Evolutionary conservation across 768 basidiomycete genomes (phyloP).

Genomic region (Tremella yokohamensis): DNA sequence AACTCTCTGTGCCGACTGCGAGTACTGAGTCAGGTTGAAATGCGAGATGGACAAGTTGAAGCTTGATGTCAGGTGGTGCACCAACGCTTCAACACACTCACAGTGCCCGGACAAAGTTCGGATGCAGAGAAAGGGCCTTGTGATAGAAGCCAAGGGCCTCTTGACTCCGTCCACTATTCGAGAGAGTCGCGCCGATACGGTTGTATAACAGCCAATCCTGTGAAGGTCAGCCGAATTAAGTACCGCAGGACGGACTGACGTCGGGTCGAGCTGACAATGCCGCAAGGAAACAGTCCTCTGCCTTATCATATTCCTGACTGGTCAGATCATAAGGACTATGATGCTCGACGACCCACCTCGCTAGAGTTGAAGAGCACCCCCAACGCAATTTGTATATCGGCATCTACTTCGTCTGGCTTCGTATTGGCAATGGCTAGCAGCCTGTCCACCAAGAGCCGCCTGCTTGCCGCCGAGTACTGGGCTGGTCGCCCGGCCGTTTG

Average conservation of each 20-base stretch:
- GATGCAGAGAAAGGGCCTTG: constrained; percentile 81
- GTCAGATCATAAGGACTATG: neutral
- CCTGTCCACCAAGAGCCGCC: constrained; percentile 62
- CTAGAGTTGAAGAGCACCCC: constrained; percentile 88
- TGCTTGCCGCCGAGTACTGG: constrained; percentile 18
- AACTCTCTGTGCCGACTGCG: constrained; percentile 80
- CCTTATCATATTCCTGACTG: constrained; percentile 72
- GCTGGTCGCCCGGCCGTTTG: neutral
- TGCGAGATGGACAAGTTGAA: constrained; percentile 92
- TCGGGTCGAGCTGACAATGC: constrained; percentile 84
- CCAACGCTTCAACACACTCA: constrained; percentile 44
- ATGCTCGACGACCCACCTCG: constrained; percentile 59
- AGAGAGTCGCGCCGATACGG: constrained; percentile 84
- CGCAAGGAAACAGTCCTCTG: constrained; percentile 87
- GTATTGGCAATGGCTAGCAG: constrained; percentile 75
- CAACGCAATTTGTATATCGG: constrained; percentile 91
- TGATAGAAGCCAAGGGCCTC: constrained; percentile 75
- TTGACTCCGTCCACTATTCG: constrained; percentile 89
- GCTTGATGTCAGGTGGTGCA: constrained; percentile 53
- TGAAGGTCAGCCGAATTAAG: neutral
- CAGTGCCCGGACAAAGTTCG: constrained; percentile 95
- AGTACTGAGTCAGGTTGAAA: constrained; percentile 77
- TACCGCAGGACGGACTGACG: constrained; percentile 54
- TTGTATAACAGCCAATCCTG: constrained; percentile 95
- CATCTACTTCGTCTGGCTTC: constrained; percentile 66